These are phyloP conservation scores for Peronosclerospora sorghi DNA, from an alignment of 352 stramenopile genomes.

Conservation along the genomic window DNA sequence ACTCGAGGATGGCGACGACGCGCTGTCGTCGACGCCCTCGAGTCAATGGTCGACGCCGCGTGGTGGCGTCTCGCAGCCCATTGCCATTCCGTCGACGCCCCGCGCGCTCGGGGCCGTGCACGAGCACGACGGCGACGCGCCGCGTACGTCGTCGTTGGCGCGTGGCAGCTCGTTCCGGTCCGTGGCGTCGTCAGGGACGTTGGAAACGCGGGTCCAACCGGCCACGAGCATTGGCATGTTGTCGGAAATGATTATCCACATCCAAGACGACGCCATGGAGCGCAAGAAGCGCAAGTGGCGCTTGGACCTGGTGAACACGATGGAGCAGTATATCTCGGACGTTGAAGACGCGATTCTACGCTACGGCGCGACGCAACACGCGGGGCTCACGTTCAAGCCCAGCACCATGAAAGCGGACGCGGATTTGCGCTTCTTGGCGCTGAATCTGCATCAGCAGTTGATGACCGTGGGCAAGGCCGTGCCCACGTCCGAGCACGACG, in stretches of 20 bases:
- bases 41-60: constrained; percentile 42
- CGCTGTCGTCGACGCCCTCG: constrained; percentile 32
- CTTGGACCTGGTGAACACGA: constrained; percentile 51
- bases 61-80: constrained; percentile 19
- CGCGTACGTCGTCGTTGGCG: constrained; percentile 8
- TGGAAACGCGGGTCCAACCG: constrained; percentile 15
- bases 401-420: constrained; percentile 82
- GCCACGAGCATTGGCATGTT: constrained; percentile 63
- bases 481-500: constrained; percentile 42
- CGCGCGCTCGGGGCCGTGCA: constrained; percentile 23
- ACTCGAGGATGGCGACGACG: constrained; percentile 22
- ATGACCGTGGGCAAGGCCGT: constrained; percentile 67
- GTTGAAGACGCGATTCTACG: constrained; percentile 66
- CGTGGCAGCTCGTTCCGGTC: constrained; percentile 6
- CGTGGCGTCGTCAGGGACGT: constrained; percentile 1
- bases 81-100: constrained; percentile 15
- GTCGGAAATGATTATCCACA: constrained; percentile 81
- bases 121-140: constrained; percentile 17
- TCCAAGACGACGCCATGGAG: constrained; percentile 71
- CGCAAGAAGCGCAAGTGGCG: constrained; percentile 77
- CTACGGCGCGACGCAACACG: constrained; percentile 59
- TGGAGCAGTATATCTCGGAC: constrained; percentile 77
- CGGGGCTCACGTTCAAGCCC: constrained; percentile 72
- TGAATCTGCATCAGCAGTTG: constrained; percentile 82
- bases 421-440: constrained; percentile 55